Evolutionary conservation across 2,329 filamentous ascomycete genomes (phyloP), one percentile per base, ranked within the genome.

Genomic region (Penicillium vulpinum): DNA sequence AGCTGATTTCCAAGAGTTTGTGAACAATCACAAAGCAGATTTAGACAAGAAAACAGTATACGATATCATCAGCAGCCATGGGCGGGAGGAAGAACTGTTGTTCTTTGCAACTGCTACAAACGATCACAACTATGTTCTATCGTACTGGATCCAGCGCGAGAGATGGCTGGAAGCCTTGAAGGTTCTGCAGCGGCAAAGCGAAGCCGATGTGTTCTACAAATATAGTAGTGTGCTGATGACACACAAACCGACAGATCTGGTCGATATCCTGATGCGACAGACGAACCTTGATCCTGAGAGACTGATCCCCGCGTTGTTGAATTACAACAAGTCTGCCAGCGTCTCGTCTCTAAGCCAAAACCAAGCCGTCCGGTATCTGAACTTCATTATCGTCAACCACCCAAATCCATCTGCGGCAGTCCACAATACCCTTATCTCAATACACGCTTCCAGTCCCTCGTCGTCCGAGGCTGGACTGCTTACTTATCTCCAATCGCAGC

Each of bases 141-240:
- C 91, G 10, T 99, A 99, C 75, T 99, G 94, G 94, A 89, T 97
- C 18, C 94, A 97, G 75, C 85, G 93, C 58, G 94, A 97, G 76
- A 86, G 90, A 66, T 99, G 94, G 94, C 77, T 80, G 5, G 92
- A 97, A 67, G 91, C 92, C 2, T 80, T 99, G 63, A 85, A 86
- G 54, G 92, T 97, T 39, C 81, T 99, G 51, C 96, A 97, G 78
- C 92, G 90, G 74, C 94, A 99, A 76, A 96, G 88, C 5, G 90
- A 96, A 49, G 85, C 91, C 0, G 91, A 96, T 49, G 90, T 96
- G 44, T 99, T 97, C 76, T 97, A 97, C 79, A 89, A 91, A 61
- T 97, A 97, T 74, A 94, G 91, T 78, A 96, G 89, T 68, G 92
- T 97, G n/a, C 83, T 99, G 46, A 96, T 99, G 89, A 88, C 87